Base-by-base conservation (phyloP, 495 filamentous ascomycete genomes). In the Tuber borchii region DNA sequence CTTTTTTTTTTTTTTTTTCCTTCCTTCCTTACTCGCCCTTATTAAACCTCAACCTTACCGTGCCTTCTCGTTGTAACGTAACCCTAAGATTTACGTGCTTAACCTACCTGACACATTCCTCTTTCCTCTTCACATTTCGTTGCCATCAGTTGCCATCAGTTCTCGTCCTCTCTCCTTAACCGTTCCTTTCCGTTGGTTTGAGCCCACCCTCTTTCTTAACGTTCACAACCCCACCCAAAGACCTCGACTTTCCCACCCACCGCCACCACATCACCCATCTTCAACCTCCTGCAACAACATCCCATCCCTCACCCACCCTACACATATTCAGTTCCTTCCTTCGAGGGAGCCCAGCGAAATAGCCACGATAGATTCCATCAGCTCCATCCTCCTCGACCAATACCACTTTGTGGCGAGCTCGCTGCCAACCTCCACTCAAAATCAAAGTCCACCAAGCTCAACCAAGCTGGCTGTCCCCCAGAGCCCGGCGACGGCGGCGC, bases 331-430 rank as follows among this genome's bases (percentile, higher is more conserved):
- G 70, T 71, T 79, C 78, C 78, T 79, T 79, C 78, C 51, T 76
- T 75, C 42, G 12, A 77, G 78, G 77, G 79, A 70, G 77, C 79
- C 79, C 73, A 73, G 73, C 75, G 71, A 40, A 34, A 73, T 72
- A 82, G 81, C 71, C 79, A 82, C 70, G 70, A 82, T 82, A 82
- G 81, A 82, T 73, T 77, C 81, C 75, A 75, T 82, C 73, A 74
- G 79, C 73, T 77, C 80, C 70, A 79, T 79, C 81, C 80, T 79
- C 81, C 80, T 82, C 73, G 81, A 80, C 77, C 75, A 79, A 73
- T 82, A 77, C 46, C 69, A 76, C 74, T 71, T 78, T 46, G 71
- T 42, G 43, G n/a, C 77, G 48, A 72, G 79, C 12, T 71, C 79
- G 45, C 72, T 78, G 72, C 75, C 76, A 39, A 73, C 76, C 42